Evolutionary conservation across 208 protist species (phyloP).

Genomic region (Trypanosoma melophagium): DNA sequence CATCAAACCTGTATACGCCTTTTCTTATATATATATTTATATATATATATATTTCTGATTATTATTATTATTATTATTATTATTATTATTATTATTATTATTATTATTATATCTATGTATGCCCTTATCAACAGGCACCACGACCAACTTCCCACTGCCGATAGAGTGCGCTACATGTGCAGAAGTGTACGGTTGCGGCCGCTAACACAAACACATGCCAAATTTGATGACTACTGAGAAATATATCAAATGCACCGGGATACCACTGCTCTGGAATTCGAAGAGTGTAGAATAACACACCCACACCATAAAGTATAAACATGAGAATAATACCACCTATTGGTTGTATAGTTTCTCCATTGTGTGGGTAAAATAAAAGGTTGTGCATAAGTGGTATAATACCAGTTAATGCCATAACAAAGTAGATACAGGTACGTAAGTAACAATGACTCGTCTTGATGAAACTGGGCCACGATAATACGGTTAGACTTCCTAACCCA

Average conservation of each 20-base stretch:
- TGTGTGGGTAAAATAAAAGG: constrained; percentile 26
- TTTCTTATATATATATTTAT: background rate
- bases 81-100: too few species aligned
- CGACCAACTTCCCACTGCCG: constrained; percentile 37
- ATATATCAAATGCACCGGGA: constrained; percentile 53
- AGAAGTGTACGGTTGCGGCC: constrained; percentile 54
- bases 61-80: background rate
- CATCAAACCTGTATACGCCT: too few species aligned
- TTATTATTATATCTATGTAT: background rate
- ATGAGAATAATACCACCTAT: constrained; percentile 37
- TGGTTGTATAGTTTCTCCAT: background rate
- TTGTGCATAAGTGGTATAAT: constrained; percentile 36
- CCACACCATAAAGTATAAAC: constrained; percentile 43
- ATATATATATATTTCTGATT: too few species aligned
- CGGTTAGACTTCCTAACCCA: constrained; percentile 29
- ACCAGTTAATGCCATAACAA: constrained; percentile 34
- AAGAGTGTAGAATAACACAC: constrained; percentile 51
- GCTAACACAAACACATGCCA: constrained; percentile 63
- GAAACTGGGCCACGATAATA: constrained; percentile 25
- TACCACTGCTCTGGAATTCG: constrained; percentile 45
- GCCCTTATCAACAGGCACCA: constrained; percentile 27
- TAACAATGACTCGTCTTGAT: constrained; percentile 16
- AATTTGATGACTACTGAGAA: constrained; percentile 52
- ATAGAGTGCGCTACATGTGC: constrained; percentile 41
- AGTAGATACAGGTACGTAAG: constrained; percentile 34